Percentiles rank a stretch among this genome's conserved stretches.
Conservation (phyloP, 768 basidiomycete genomes). For the Lentinula boryana region DNA sequence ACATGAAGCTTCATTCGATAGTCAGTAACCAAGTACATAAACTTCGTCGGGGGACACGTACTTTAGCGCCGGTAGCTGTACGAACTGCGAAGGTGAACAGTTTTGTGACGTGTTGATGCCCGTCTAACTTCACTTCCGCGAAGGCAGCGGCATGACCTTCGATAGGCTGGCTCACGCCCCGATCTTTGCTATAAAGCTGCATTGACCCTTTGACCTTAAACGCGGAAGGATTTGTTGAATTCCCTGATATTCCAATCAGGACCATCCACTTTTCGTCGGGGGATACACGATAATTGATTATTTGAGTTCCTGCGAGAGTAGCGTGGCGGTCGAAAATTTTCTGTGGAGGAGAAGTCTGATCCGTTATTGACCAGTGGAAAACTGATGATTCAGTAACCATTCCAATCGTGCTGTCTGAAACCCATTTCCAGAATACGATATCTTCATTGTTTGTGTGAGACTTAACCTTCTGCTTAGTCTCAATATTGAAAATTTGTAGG, state of each 20-base stretch:
- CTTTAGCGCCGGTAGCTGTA: conserved; percentile 97
- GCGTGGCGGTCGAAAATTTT: conserved; percentile 97
- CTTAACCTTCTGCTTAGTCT: conserved; percentile 96
- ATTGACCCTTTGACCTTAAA: conserved; percentile 99
- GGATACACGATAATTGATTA: conserved; percentile 95
- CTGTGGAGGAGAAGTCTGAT: conserved; percentile 73
- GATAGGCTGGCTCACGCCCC: conserved; percentile 94
- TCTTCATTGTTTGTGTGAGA: conserved; percentile 93
- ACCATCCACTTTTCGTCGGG: conserved; percentile 97
- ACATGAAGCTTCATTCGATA: conserved; percentile 72
- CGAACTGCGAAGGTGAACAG: conserved; percentile 94
- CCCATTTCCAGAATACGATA: conserved; percentile 98
- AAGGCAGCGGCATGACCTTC: conserved; percentile 98
- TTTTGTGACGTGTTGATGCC: conserved; percentile 79
- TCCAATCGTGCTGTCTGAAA: conserved; percentile 85
- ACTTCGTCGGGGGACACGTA: conserved; percentile 26
- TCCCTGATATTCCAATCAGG: conserved; percentile 90
- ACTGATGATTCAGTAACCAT: conserved; percentile 94
- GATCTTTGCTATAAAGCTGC: conserved; percentile 92
- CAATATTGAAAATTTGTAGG: conserved; percentile 97
- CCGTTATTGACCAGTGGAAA: conserved; percentile 81
- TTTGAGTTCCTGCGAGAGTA: conserved; percentile 90
- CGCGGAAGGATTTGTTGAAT: conserved; percentile 85
- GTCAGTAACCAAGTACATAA: not conserved
- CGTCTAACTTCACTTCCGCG: conserved; percentile 86